Percentiles rank a stretch among this genome's conserved stretches.
These are phyloP conservation scores for Pichia sp. DNA, from an alignment of 1,139 yeast genomes.

Conservation along the genomic window DNA sequence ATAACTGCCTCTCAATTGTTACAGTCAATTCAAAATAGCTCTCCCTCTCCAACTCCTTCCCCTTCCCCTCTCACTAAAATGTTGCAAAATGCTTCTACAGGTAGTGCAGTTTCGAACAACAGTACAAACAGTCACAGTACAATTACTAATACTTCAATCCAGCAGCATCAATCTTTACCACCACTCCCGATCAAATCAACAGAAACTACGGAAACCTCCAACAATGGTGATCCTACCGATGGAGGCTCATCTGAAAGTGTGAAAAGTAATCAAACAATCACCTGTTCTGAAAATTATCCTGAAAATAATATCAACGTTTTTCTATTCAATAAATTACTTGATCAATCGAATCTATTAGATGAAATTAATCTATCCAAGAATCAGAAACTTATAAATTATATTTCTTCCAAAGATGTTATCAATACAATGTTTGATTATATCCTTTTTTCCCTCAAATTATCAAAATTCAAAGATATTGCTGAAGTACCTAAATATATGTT, in stretches of 20 bases:
- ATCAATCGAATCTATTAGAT: slow-evolving; percentile 79
- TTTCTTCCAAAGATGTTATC: slow-evolving; percentile 65
- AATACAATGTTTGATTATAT: slow-evolving; percentile 60
- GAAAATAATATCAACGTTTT: slow-evolving; percentile 19
- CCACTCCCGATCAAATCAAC: background rate
- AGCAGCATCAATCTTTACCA: slow-evolving; percentile 2
- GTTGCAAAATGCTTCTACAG: background rate
- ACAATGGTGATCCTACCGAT: background rate
- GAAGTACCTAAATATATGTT: slow-evolving; percentile 12
- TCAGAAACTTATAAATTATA: slow-evolving; percentile 67
- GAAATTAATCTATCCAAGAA: slow-evolving; percentile 73
- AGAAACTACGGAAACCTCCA: background rate
- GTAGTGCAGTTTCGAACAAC: background rate
- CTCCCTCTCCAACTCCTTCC: slow-evolving; percentile 11
- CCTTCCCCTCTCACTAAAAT: slow-evolving; percentile 9
- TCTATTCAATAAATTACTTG: slow-evolving; percentile 60
- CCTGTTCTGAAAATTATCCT: background rate
- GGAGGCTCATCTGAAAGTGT: background rate
- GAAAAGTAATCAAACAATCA: background rate
- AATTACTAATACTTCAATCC: background rate
- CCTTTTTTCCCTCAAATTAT: slow-evolving; percentile 29
- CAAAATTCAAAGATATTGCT: slow-evolving; percentile 4
- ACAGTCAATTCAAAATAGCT: slow-evolving; percentile 27
- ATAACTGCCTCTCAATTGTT: slow-evolving; percentile 28
- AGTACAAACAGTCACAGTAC: background rate